These are phyloP conservation scores for Meripilus lineatus DNA, from an alignment of 1,284 basidiomycete genomes.

Conservation along the genomic window DNA sequence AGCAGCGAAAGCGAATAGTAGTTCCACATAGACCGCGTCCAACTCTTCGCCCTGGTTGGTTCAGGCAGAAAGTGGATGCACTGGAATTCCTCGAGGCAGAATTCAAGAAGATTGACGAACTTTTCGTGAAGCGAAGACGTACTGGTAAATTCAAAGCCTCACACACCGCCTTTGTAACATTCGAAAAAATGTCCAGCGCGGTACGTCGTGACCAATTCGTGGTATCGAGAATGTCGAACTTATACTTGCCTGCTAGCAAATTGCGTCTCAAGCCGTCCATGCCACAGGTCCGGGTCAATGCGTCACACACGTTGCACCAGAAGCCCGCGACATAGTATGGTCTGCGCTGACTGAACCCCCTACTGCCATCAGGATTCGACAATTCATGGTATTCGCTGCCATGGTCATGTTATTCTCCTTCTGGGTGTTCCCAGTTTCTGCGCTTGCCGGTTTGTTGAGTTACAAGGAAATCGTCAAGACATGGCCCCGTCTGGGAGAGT, in stretches of 20 bases:
- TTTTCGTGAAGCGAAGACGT: constrained; percentile 63
- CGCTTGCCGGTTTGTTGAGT: constrained; percentile 80
- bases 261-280: constrained; percentile 85
- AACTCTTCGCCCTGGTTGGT: constrained; percentile 64
- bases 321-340: constrained; percentile 97
- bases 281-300: constrained; percentile 64
- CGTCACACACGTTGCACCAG: constrained; percentile 77
- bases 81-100: constrained; percentile 78
- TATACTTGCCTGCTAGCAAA: constrained; percentile 58
- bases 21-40: constrained; percentile 72
- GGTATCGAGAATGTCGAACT: background rate
- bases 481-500: constrained; percentile 75
- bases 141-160: constrained; percentile 74
- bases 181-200: constrained; percentile 90
- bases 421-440: constrained; percentile 86
- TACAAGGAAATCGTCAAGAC: constrained; percentile 90
- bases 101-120: constrained; percentile 77
- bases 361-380: constrained; percentile 54
- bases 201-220: constrained; percentile 39
- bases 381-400: constrained; percentile 62
- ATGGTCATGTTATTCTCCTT: constrained; percentile 74
- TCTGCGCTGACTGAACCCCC: constrained; percentile 73
- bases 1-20: constrained; percentile 50
- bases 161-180: constrained; percentile 92
- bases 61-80: constrained; percentile 73